Conservation (phyloP, 805 yeast species). For the Dipodascus geniculatus region DNA sequence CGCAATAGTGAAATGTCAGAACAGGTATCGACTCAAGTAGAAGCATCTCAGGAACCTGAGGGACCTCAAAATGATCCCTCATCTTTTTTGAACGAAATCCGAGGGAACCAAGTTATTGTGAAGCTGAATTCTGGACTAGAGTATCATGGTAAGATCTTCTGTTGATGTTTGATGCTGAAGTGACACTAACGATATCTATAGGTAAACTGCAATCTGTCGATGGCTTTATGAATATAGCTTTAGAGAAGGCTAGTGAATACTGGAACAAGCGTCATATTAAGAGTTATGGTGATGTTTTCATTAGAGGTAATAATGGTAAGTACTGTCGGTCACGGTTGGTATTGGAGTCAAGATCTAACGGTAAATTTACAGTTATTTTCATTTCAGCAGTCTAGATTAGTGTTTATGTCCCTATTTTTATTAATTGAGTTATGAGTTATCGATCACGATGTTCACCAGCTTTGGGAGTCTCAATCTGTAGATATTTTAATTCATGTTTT, state of each 20-base stretch:
- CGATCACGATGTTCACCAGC: not conserved
- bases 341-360: not conserved
- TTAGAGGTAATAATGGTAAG: constrained; percentile 78
- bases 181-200: not conserved
- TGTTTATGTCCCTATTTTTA: not conserved
- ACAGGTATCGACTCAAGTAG: not conserved
- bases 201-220: constrained; percentile 67
- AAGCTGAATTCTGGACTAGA: constrained; percentile 80
- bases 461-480: not conserved
- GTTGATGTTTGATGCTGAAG: not conserved
- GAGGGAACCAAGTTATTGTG: constrained; percentile 71
- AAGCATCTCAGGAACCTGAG: not conserved
- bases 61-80: constrained; percentile 40
- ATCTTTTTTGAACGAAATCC: constrained; percentile 65
- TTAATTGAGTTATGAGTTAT: not conserved
- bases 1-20: too few relatives aligned
- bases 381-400: constrained; percentile 2
- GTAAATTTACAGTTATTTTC: constrained; percentile 11
- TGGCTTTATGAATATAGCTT: constrained; percentile 91
- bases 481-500: not conserved
- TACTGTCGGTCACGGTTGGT: constrained; percentile 13
- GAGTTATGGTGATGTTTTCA: constrained; percentile 65
- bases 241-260: constrained; percentile 63
- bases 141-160: constrained; percentile 43
- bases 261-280: constrained; percentile 39